Evolutionary conservation across 1,139 yeast species (phyloP), one percentile per base, ranked within the genome.

Genomic region (Yamadazyma trypodendri): DNA sequence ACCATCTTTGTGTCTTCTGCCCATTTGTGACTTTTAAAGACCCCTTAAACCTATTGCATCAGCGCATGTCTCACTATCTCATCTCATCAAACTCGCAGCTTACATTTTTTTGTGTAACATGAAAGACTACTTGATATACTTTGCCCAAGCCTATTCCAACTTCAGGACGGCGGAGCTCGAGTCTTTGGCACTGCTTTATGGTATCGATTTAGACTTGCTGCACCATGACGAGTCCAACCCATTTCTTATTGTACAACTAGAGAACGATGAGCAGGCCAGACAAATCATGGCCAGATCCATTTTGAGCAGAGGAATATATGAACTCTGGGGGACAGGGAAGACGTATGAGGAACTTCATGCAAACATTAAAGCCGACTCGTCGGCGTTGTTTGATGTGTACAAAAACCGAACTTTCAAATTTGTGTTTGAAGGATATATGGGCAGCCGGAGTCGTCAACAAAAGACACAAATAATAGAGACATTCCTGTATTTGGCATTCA

Each of bases 121-220:
- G 78, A 73, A 69, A 59, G 72, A 75, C 41, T 92, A 88, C 58
- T 61, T 92, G 43, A 69, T 92, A 30, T 79, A 84, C 57, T 72
- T 92, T 56, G 96, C 96, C 6, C 97, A 90, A 59, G 77, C 83
- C 35, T 88, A 87, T 55, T 80, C 85, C 39, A 75, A 77, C 46
- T 92, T 92, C 61, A 72, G 98, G 36, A 59, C 63, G 34, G 87
- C 96, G 0, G 98, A 92, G 59, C 64, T 92, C 30, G 89, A 84
- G 53, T 84, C 97, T 0, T 61, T 92, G 35, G 97, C 97, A 0
- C 79, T 75, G 31, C 58, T 84, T 38, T 63, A 77, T 46, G 63
- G 64, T 12, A 65, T 92, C 6, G 28, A 60, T 1, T 70, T 85
- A 6, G 92, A 88, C 55, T 64, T 89, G 36, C 61, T 77, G 12